Evolutionary conservation across 768 basidiomycete species (phyloP).

Genomic region (Lactarius sp.): DNA sequence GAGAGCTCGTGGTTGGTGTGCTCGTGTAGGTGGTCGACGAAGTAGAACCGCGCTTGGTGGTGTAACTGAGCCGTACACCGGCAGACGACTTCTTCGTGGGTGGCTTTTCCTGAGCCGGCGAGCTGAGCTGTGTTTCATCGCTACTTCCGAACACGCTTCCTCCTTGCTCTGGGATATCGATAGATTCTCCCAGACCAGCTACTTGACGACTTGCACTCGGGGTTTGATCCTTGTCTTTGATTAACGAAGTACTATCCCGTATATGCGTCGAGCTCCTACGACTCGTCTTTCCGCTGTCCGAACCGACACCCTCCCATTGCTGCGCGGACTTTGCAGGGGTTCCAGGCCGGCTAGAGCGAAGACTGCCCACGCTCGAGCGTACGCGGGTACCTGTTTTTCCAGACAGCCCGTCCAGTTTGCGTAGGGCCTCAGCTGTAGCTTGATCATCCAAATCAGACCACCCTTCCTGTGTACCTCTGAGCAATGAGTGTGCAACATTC

Average conservation of each 20-base stretch:
- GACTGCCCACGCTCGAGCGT: constrained; percentile 59
- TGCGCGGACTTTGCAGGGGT: constrained; percentile 61
- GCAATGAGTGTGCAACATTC: constrained; percentile 77
- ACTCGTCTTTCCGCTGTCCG: constrained; percentile 34
- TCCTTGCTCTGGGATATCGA: constrained; percentile 41
- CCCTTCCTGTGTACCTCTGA: constrained; percentile 84
- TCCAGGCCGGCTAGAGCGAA: constrained; percentile 54
- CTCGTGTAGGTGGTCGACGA: constrained; percentile 84
- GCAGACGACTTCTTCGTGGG: constrained; percentile 57
- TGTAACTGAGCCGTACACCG: constrained; percentile 65
- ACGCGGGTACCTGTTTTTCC: constrained; percentile 65
- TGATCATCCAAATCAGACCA: constrained; percentile 87
- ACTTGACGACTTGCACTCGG: constrained; percentile 37
- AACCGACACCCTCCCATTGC: constrained; percentile 73
- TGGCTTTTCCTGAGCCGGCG: constrained; percentile 53
- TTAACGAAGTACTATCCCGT: constrained; percentile 40
- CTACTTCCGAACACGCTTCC: constrained; percentile 46
- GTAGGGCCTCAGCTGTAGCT: constrained; percentile 83
- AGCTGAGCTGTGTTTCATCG: constrained; percentile 42
- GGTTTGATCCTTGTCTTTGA: constrained; percentile 40
- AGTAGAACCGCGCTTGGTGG: constrained; percentile 83
- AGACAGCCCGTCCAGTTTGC: constrained; percentile 86
- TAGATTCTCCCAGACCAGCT: constrained; percentile 35
- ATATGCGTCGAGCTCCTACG: constrained; percentile 36
- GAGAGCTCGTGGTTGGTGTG: constrained; percentile 70